These are phyloP conservation scores for Rhodamnia rubescens DNA, from an alignment of 345 rosid species.

Conservation along the genomic window DNA sequence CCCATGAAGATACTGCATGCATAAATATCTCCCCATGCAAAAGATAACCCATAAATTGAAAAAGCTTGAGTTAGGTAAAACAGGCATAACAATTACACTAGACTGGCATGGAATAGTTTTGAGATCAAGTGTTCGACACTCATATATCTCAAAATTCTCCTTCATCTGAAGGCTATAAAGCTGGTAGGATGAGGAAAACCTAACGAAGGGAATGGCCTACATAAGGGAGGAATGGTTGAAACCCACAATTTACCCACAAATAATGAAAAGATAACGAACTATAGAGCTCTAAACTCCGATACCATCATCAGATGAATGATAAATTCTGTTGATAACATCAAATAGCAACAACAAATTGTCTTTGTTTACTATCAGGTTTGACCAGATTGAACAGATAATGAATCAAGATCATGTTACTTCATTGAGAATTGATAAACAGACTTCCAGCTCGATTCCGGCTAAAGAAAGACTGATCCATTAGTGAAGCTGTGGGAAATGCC, in stretches of 20 bases:
- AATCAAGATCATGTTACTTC: neutral
- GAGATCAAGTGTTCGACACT: neutral
- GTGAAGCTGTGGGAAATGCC: neutral
- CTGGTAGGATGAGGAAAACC: neutral
- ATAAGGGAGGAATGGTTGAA: neutral
- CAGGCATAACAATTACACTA: neutral
- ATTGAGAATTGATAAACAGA: neutral
- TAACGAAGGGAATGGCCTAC: neutral
- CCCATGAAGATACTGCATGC: neutral
- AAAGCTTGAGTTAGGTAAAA: neutral
- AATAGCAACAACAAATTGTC: neutral
- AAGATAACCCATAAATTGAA: neutral
- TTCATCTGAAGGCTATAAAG: neutral
- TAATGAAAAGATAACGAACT: neutral
- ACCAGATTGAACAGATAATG: neutral
- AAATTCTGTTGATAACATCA: neutral
- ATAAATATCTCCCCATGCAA: neutral
- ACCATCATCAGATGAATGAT: neutral
- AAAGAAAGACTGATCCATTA: neutral
- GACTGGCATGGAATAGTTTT: neutral
- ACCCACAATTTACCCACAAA: neutral
- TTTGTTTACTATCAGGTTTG: neutral
- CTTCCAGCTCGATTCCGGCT: neutral
- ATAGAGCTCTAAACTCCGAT: neutral
- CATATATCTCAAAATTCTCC: neutral